phyloP scores from a whole-genome alignment of 768 basidiomycete genomes.

The Leccinellum luteum region DNA sequence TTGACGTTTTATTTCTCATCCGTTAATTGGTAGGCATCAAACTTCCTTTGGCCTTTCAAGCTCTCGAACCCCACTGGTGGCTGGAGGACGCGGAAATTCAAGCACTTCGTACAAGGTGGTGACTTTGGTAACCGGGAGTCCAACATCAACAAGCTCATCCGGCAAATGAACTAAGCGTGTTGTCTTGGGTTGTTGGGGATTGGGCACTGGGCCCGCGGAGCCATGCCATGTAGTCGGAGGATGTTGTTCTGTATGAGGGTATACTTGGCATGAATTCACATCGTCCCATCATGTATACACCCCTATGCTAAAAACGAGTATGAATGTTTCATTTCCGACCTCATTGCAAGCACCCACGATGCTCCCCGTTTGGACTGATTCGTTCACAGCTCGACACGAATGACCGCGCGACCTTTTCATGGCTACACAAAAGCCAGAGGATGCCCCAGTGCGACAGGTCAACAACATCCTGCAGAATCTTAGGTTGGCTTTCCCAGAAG shows the following conservation, averaged over 20 bases:
- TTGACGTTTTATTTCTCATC: not conserved
- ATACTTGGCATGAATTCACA: constrained; percentile 33
- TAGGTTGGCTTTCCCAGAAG: constrained; percentile 15
- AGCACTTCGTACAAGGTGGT: constrained; percentile 93
- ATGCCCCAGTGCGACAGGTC: constrained; percentile 24
- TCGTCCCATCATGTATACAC: constrained; percentile 27
- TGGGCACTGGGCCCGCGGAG: not conserved
- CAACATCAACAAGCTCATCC: constrained; percentile 97
- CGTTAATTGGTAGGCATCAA: constrained; percentile 56
- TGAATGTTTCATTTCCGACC: constrained; percentile 11
- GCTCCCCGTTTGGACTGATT: not conserved
- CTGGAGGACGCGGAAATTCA: constrained; percentile 98
- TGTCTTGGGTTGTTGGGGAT: constrained; percentile 1
- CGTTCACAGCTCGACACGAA: not conserved
- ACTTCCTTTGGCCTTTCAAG: constrained; percentile 99
- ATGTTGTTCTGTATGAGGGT: constrained; percentile 20
- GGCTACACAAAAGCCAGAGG: constrained; percentile 11
- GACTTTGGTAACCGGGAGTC: constrained; percentile 96
- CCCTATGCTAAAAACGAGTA: constrained; percentile 26
- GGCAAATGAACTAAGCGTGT: constrained; percentile 78
- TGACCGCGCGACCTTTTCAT: constrained; percentile 2
- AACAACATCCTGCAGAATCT: constrained; percentile 29
- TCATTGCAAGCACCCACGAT: not conserved
- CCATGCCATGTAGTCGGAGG: constrained; percentile 7
- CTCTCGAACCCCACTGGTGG: constrained; percentile 98